Base-by-base conservation (phyloP, 2,329 filamentous ascomycete genomes). In the Pseudofabraea citricarpa region DNA sequence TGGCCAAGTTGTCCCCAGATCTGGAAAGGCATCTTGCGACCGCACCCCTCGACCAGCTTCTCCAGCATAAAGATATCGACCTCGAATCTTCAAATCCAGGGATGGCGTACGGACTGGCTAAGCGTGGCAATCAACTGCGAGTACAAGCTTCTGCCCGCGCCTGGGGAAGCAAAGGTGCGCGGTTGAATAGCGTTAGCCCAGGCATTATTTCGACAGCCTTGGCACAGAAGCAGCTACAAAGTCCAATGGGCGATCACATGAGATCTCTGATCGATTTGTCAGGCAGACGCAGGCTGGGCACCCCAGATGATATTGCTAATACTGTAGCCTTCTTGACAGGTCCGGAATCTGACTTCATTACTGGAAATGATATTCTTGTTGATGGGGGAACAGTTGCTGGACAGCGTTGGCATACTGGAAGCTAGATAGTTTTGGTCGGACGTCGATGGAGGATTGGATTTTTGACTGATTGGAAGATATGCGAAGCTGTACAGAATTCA, bases 231-330 rank as follows among this genome's bases (percentile, higher is more conserved):
- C 16, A 45, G 37, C 29, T 45, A 6, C 16, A 36, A 12, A 21
- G 27, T 16, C 29, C 29, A n/a, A n/a, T 5, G 6, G 38, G 38
- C 6, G 31, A 29, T 18, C 8, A 15, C 19, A 36, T 45, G 33
- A 40, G 19, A 18, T 12, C 13, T 7, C 29, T 43, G 36, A 36
- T 47, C 27, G 36, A 13, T 6, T n/a, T 29, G 40, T 36, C 22
- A 31, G 41, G 31, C 10, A 16, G 32, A 13, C 18, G 20, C 18
- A 40, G 45, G 22, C 21, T 44, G 8, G 40, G 36, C 13, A 44
- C 41, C n/a, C 45, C 45, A 21, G 45, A 41, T 23, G 45, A 47
- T 33, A 44, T 47, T 41, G 45, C 41, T 12, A 43, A 36, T 22
- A 24, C 27, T 4, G 33, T 44, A 12, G 26, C 36, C 3, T 44